These are phyloP conservation scores for Sclerotinia trifoliorum DNA, from an alignment of 2,329 filamentous ascomycete genomes.

Conservation along the genomic window DNA sequence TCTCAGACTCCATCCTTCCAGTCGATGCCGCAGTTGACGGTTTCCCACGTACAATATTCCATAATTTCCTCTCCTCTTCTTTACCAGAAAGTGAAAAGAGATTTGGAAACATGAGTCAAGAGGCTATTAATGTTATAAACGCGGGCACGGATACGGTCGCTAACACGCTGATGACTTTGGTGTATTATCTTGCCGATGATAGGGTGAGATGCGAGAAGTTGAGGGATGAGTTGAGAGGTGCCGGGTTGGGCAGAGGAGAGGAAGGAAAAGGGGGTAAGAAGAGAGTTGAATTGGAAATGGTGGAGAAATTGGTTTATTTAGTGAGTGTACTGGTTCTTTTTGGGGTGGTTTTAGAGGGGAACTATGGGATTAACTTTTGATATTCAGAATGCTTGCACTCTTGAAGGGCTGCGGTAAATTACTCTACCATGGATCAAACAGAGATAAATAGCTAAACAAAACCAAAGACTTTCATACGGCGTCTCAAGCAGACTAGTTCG, in stretches of 20 bases:
- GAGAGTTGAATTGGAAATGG: conserved; percentile 23
- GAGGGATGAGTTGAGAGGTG: conserved; percentile 25
- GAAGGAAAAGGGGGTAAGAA: not conserved
- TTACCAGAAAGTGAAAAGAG: conserved; percentile 28
- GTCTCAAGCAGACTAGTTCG: conserved; percentile 25
- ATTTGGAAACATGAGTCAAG: conserved; percentile 28
- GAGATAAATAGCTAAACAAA: not conserved
- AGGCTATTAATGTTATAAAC: conserved; percentile 29
- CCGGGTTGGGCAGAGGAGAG: not conserved
- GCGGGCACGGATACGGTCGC: conserved; percentile 32
- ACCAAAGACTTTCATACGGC: conserved; percentile 26
- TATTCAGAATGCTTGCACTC: conserved; percentile 2
- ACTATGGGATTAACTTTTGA: not conserved
- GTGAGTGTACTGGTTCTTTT: not conserved
- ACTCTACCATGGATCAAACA: too few species aligned
- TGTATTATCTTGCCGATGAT: conserved; percentile 28
- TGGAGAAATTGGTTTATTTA: conserved; percentile 28
- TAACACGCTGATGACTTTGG: conserved; percentile 23
- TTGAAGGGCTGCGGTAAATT: conserved; percentile 5
- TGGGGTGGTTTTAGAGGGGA: not conserved
- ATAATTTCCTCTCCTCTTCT: conserved; percentile 28
- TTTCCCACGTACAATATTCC: conserved; percentile 27
- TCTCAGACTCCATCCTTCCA: not conserved
- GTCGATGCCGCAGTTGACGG: conserved; percentile 18
- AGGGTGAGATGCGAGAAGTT: conserved; percentile 24